Percentiles rank a stretch among this genome's conserved stretches.
phyloP scores from a whole-genome alignment of 345 rosid genomes.

The Gossypium mustelinum region DNA sequence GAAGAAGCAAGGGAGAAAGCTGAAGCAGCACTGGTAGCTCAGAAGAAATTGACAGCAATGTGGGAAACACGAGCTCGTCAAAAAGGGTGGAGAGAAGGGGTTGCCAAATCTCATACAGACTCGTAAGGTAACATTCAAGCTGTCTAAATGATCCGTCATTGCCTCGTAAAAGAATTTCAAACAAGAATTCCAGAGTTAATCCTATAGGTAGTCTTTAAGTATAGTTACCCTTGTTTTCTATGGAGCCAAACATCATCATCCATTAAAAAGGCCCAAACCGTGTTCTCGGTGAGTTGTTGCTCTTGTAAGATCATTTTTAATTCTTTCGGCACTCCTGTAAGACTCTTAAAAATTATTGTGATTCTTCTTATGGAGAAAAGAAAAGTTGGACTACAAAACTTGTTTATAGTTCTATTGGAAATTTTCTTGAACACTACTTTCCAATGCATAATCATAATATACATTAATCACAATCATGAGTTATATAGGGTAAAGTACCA shows the following conservation, averaged over 20 bases:
- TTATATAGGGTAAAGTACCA: too few species aligned
- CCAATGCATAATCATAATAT: not conserved
- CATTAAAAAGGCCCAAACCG: not conserved
- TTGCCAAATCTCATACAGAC: conserved; percentile 35
- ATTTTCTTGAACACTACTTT: not conserved
- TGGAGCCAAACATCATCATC: not conserved
- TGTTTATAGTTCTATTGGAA: not conserved
- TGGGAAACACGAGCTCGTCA: conserved; percentile 90
- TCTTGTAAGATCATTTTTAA: not conserved
- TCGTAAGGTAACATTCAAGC: conserved; percentile 52
- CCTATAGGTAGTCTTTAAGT: not conserved
- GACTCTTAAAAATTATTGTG: not conserved
- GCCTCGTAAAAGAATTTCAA: not conserved
- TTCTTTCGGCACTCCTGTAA: not conserved
- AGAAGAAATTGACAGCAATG: conserved; percentile 62
- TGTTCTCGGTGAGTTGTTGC: not conserved
- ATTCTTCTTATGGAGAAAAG: not conserved
- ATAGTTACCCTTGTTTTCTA: not conserved
- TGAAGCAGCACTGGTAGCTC: conserved; percentile 60
- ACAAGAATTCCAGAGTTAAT: not conserved
- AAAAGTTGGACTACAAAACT: not conserved
- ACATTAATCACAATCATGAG: too few species aligned
- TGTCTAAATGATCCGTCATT: conserved; percentile 23
- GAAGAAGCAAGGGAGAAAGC: conserved; percentile 94
- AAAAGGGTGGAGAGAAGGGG: conserved; percentile 82